A percentile compares a stretch with the other conserved stretches of the same genome.
These are phyloP conservation scores for Taphrina pruni DNA, from an alignment of 1,139 yeast genomes.

Conservation along the genomic window DNA sequence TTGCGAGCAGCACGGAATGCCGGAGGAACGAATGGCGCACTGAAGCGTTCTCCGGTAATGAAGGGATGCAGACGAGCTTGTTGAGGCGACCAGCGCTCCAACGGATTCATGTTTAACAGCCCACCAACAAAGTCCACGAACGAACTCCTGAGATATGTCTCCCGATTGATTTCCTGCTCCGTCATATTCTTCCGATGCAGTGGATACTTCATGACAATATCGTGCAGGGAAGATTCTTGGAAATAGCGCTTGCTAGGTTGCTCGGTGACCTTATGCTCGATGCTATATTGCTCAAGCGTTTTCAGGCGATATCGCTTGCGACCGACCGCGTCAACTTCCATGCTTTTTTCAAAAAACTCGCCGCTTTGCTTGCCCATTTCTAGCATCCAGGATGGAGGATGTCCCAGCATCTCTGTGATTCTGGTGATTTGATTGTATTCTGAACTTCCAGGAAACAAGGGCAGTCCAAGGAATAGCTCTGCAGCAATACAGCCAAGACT, in stretches of 20 bases:
- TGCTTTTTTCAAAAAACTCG: slow-evolving; percentile 63
- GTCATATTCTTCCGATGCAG: slow-evolving; percentile 64
- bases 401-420: slow-evolving; percentile 79
- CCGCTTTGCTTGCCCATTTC: slow-evolving; percentile 88
- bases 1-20: slow-evolving; percentile 28
- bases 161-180: slow-evolving; percentile 56
- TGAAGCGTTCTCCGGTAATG: slow-evolving; percentile 58
- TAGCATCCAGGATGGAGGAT: slow-evolving; percentile 93
- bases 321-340: slow-evolving; percentile 52
- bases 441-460: slow-evolving; percentile 92
- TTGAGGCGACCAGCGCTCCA: slow-evolving; percentile 95
- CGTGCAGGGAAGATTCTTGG: slow-evolving; percentile 71
- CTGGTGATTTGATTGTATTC: slow-evolving; percentile 89
- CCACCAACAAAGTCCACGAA: slow-evolving; percentile 80
- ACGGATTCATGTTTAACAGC: slow-evolving; percentile 80
- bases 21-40: slow-evolving; percentile 50
- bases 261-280: slow-evolving; percentile 65
- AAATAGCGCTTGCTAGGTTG: slow-evolving; percentile 86
- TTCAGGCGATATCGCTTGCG: slow-evolving; percentile 58
- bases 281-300: slow-evolving; percentile 64
- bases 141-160: slow-evolving; percentile 53
- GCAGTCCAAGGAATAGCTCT: slow-evolving; percentile 88
- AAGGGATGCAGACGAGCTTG: slow-evolving; percentile 94
- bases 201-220: slow-evolving; percentile 76
- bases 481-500: slow-evolving; percentile 96